Base-by-base conservation (phyloP, 192 early-diverging fungal genomes). In the Gorgonomyces haynaldii region DNA sequence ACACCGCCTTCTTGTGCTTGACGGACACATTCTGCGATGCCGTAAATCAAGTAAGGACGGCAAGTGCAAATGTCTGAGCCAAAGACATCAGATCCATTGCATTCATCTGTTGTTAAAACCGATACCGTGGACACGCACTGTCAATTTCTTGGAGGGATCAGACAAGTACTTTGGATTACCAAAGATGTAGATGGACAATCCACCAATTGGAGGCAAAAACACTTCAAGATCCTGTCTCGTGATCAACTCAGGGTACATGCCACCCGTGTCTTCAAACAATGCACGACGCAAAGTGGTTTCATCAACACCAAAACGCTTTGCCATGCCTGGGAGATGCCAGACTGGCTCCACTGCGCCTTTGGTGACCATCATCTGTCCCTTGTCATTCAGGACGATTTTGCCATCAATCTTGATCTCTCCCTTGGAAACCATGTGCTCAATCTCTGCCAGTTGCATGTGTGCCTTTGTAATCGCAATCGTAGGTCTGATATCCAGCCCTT, bases 271-370 rank as follows among this genome's bases (percentile, higher is more conserved):
- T 52, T 92, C 86, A 34, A 88, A 93, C 12, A 95, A 56, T 0
- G 85, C 79, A 3, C 89, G 81, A 15, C 91, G 79, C 50, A 96
- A 69, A 9, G 76, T 66, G 4, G 80, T 71, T 62, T 96, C 91
- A 28, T 80, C 81, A 28, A 92, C 88, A 15, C 82, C 81, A 61
- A 96, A 83, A 3, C 89, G 74, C 37, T 78, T 71, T 25, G 91
- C 91, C 0, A 96, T 88, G 3, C 91, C 91, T 4, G 91, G 91
- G 2, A 96, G 66, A 25, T 49, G 81, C 91, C 91, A 96, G 10
- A 96, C 91, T 29, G 91, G 91, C 56, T 96, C 91, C 7, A 89
- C 75, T 3, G 91, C 91, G 17, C 86, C 91, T 66, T 96, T 96
- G 36, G 83, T 81, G 13, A 64, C 60, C 58, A 79, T 81, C 20